phyloP scores from a whole-genome alignment of 768 basidiomycete species.

The Leccinellum albellum region DNA sequence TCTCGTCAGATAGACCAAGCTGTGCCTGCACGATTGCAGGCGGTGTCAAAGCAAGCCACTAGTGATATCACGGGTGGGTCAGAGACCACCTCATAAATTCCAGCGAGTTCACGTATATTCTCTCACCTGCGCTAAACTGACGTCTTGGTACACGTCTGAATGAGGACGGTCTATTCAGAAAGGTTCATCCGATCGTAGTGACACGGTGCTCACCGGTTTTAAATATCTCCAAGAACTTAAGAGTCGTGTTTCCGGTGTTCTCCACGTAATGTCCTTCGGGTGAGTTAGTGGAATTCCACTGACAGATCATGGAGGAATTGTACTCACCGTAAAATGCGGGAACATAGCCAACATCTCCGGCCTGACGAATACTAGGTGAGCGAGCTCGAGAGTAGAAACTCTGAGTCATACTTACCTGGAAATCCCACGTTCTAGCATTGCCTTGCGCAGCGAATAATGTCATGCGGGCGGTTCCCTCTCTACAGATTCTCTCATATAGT shows the following conservation, averaged over 20 bases:
- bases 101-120: background rate
- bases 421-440: slow-evolving; percentile 59
- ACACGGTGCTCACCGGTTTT: slow-evolving; percentile 31
- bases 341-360: slow-evolving; percentile 22
- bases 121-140: slow-evolving; percentile 46
- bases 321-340: slow-evolving; percentile 12
- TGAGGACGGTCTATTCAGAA: background rate
- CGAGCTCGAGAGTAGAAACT: background rate
- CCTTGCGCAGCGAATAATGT: slow-evolving; percentile 53
- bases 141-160: slow-evolving; percentile 26
- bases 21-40: slow-evolving; percentile 45
- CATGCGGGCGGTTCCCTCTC: slow-evolving; percentile 50
- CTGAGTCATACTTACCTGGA: slow-evolving; percentile 35
- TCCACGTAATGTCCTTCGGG: slow-evolving; percentile 49
- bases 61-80: background rate
- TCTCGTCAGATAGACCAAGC: slow-evolving; percentile 38
- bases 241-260: slow-evolving; percentile 48
- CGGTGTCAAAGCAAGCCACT: slow-evolving; percentile 47
- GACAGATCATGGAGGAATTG: background rate
- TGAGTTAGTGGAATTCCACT: background rate
- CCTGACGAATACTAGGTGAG: background rate
- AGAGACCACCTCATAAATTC: background rate
- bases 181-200: background rate
- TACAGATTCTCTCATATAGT: slow-evolving; percentile 19
- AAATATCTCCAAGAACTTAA: slow-evolving; percentile 48